Evolutionary conservation across 2,329 filamentous ascomycete species (phyloP).

Genomic region (Talaromyces pinophilus): DNA sequence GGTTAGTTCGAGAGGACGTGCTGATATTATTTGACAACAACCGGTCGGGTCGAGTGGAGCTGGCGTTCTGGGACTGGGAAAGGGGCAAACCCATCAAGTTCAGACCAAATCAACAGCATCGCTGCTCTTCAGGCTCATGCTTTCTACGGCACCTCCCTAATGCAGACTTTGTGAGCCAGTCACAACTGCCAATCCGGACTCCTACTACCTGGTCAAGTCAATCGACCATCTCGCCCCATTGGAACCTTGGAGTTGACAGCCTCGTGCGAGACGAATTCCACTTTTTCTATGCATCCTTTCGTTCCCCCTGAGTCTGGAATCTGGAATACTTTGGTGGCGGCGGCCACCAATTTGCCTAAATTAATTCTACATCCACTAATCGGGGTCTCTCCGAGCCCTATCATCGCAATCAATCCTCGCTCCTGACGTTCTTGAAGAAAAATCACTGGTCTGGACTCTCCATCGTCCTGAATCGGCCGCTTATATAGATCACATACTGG

Average conservation of each 20-base stretch:
- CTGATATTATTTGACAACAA: background rate
- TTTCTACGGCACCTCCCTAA: conserved; percentile 7
- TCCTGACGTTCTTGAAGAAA: background rate
- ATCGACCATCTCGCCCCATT: conserved; percentile 15
- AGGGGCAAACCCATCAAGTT: conserved; percentile 13
- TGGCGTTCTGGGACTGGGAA: conserved; percentile 9
- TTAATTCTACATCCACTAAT: background rate
- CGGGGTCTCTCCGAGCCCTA: background rate
- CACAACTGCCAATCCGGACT: conserved; percentile 8
- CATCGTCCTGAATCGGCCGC: background rate
- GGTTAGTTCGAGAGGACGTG: conserved; percentile 4
- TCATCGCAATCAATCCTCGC: background rate
- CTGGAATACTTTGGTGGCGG: conserved; percentile 13
- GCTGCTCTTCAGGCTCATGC: background rate
- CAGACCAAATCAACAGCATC: conserved; percentile 4
- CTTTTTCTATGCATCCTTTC: background rate
- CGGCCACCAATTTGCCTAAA: conserved; percentile 11
- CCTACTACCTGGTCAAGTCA: background rate
- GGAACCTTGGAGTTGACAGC: conserved; percentile 10
- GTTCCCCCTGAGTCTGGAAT: conserved; percentile 17
- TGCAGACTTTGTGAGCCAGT: conserved; percentile 10
- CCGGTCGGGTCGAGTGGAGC: conserved; percentile 13
- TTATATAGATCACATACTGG: background rate
- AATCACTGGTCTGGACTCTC: background rate
- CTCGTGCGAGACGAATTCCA: conserved; percentile 22